These are phyloP conservation scores for Yarrowia sp. DNA, from an alignment of 805 yeast genomes.

Conservation along the genomic window DNA sequence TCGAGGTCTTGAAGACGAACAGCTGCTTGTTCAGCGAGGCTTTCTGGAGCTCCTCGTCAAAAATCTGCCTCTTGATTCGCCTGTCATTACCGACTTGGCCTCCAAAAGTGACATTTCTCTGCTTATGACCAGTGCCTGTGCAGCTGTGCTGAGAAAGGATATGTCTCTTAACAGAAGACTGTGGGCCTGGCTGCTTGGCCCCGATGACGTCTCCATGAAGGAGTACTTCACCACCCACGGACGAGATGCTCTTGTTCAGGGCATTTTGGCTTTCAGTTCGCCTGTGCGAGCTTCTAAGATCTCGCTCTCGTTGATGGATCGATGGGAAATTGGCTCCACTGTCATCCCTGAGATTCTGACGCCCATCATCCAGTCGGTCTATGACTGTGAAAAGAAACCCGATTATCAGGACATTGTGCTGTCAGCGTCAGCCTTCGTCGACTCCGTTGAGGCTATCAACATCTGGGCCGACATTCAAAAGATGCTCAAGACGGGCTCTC, in stretches of 20 bases:
- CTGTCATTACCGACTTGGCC: conserved; percentile 50
- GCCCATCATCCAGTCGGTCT: conserved; percentile 58
- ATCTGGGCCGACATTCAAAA: conserved; percentile 58
- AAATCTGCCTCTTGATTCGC: conserved; percentile 63
- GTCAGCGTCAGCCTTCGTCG: conserved; percentile 70
- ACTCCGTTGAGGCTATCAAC: conserved; percentile 74
- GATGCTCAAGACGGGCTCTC: conserved; percentile 35
- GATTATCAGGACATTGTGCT: conserved; percentile 49
- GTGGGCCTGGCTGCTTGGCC: conserved; percentile 92
- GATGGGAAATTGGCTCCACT: conserved; percentile 88
- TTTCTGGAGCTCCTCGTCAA: conserved; percentile 76
- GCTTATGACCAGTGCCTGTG: conserved; percentile 60
- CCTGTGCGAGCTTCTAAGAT: conserved; percentile 45
- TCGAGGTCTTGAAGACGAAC: conserved; percentile 63
- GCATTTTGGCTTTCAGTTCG: conserved; percentile 50
- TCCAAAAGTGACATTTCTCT: conserved; percentile 54
- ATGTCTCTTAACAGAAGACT: conserved; percentile 92
- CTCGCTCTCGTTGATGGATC: conserved; percentile 74
- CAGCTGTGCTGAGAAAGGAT: conserved; percentile 74
- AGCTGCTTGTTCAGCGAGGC: conserved; percentile 77
- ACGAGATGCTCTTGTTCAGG: conserved; percentile 47
- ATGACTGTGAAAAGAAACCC: conserved; percentile 29
- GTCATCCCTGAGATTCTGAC: conserved; percentile 68
- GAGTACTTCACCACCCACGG: conserved; percentile 65
- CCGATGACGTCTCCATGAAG: conserved; percentile 51